These are phyloP conservation scores for Sarcodon sp. DNA, from an alignment of 768 basidiomycete species.

Conservation along the genomic window DNA sequence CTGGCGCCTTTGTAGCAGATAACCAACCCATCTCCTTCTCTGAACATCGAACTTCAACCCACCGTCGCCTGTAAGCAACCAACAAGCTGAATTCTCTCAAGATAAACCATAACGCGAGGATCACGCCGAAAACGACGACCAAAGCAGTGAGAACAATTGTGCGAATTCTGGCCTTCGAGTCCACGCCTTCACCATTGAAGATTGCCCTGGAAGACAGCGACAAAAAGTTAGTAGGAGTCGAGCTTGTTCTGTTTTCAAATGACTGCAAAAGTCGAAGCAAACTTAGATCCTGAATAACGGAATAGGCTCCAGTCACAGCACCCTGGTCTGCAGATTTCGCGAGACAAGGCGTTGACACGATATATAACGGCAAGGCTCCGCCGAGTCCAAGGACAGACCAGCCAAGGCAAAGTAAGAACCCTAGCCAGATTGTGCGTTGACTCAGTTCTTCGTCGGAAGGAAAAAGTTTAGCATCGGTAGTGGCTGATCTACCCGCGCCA, in stretches of 20 bases:
- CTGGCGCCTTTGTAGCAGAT: slow-evolving; percentile 46
- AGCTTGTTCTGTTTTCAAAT: slow-evolving; percentile 30
- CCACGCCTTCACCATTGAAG: slow-evolving; percentile 20
- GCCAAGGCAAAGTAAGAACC: slow-evolving; percentile 47
- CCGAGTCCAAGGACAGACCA: slow-evolving; percentile 60
- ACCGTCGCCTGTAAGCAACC: slow-evolving; percentile 40
- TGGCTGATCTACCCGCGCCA: slow-evolving; percentile 34
- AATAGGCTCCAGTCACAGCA: slow-evolving; percentile 43
- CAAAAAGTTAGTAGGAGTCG: slow-evolving; percentile 15
- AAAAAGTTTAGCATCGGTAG: slow-evolving; percentile 41
- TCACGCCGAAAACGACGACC: slow-evolving; percentile 43
- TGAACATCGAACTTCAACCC: slow-evolving; percentile 51
- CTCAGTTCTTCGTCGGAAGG: slow-evolving; percentile 66
- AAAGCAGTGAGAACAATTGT: slow-evolving; percentile 57
- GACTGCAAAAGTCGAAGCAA: slow-evolving; percentile 60
- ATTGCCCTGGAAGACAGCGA: slow-evolving; percentile 20
- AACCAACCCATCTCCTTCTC: slow-evolving; percentile 70
- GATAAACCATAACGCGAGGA: slow-evolving; percentile 56
- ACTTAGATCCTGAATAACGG: slow-evolving; percentile 63
- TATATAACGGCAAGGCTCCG: slow-evolving; percentile 64
- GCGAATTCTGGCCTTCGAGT: slow-evolving; percentile 39
- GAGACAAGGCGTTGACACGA: slow-evolving; percentile 58
- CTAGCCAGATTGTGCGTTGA: slow-evolving; percentile 59
- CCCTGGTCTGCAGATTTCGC: slow-evolving; percentile 32
- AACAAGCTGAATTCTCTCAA: slow-evolving; percentile 48